Evolutionary conservation across 2,329 filamentous ascomycete genomes (phyloP), one percentile per base, ranked within the genome.

Genomic region (Trichoderma citrinoviride): DNA sequence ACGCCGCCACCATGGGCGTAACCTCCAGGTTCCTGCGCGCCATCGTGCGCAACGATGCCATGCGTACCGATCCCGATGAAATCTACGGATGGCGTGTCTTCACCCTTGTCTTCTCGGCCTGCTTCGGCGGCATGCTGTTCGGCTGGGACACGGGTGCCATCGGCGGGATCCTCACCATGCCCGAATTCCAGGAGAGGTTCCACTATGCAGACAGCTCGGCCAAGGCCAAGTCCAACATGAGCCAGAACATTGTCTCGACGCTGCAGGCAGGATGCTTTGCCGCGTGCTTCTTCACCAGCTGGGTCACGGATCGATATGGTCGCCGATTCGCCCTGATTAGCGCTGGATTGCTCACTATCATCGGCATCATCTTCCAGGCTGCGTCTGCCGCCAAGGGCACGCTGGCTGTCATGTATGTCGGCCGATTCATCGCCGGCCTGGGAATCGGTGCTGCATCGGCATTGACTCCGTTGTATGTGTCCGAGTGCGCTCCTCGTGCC

Each of bases 11-110:
- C 61, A 83, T 83, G 75, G 78, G 77, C 66, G 76, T 80, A 63
- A 68, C 73, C 19, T 74, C 73, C 50, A 75, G 71, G 61, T 73
- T 87, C 69, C 80, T 89, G 64, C 80, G 80, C 70, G 78, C 77
- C 70, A 79, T 89, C 71, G 82, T 90, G 70, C 84, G 84, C 76
- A 91, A 91, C 79, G 87, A 91, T 74, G 85, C 89, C 50, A 90
- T 91, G 85, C 87, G 83, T 72, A 76, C 78, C 41, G 88, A 91
- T 67, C 88, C 88, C 19, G 80, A 82, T 21, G 84, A 89, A 73
- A 87, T 90, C 66, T 90, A 90, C 76, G 87, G 87, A 71, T 90
- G 87, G 87, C 83, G 87, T 64, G 86, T 89, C 29, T 85, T 88
- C 68, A 82, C 82, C 64, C 79, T 90, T 69, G 87, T 86, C 55